Evolutionary conservation across 2,329 filamentous ascomycete species (phyloP).

Genomic region (Diaporthe aspalathi): DNA sequence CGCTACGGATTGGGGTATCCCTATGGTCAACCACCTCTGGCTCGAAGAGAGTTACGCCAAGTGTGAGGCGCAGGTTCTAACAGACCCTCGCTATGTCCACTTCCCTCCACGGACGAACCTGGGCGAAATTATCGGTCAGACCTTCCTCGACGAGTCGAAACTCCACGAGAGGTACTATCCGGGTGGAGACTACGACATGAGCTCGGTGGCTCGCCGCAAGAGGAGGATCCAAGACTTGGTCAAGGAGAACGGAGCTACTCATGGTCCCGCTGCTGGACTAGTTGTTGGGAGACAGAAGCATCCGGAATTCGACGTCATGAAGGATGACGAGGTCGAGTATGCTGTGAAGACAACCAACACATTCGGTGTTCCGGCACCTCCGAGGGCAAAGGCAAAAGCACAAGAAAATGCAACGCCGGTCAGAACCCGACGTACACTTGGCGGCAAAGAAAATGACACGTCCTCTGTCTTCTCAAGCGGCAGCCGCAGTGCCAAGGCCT

Average conservation of each 20-base stretch:
- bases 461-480: conserved; percentile 75
- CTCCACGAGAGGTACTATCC: conserved; percentile 77
- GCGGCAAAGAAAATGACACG: conserved; percentile 85
- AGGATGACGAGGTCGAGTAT: conserved; percentile 54
- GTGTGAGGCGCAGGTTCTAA: conserved; percentile 79
- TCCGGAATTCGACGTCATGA: conserved; percentile 57
- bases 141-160: conserved; percentile 74
- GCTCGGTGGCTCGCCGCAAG: conserved; percentile 58
- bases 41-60: conserved; percentile 96
- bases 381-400: conserved; percentile 37
- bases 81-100: conserved; percentile 81
- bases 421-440: conserved; percentile 59
- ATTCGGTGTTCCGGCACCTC: conserved; percentile 48
- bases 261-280: conserved; percentile 60
- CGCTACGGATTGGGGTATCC: conserved; percentile 90
- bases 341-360: conserved; percentile 48
- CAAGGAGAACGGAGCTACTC: conserved; percentile 61
- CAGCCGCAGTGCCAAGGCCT: conserved; percentile 88
- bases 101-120: conserved; percentile 93
- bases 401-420: conserved; percentile 52
- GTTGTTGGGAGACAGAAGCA: conserved; percentile 54
- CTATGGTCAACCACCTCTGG: conserved; percentile 95
- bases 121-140: conserved; percentile 92
- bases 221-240: conserved; percentile 62
- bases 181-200: conserved; percentile 65